Evolutionary conservation across 1,284 basidiomycete species (phyloP).

Genomic region (Cutaneotrichosporon dermatis): DNA sequence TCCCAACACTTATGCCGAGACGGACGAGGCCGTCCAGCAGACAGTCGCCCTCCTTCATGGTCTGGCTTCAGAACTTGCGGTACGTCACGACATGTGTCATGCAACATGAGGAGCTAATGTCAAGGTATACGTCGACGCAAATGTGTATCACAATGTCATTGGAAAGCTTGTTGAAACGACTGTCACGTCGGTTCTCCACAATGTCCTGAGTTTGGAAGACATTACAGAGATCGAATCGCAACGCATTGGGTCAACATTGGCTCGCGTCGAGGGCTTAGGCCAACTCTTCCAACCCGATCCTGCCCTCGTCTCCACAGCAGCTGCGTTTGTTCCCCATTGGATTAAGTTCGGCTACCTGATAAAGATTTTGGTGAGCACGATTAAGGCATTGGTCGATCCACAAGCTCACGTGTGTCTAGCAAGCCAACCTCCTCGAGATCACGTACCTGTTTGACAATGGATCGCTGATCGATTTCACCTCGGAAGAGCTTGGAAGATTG

Average conservation of each 20-base stretch:
- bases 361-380: slow-evolving; percentile 68
- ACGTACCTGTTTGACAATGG: slow-evolving; percentile 89
- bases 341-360: slow-evolving; percentile 89
- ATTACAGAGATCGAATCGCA: slow-evolving; percentile 89
- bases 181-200: slow-evolving; percentile 64
- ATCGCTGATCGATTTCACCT: slow-evolving; percentile 82
- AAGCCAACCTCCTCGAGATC: slow-evolving; percentile 83
- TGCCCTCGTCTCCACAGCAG: slow-evolving; percentile 30
- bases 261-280: slow-evolving; percentile 72
- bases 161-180: slow-evolving; percentile 72
- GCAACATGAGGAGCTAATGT: slow-evolving; percentile 3
- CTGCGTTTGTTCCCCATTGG: slow-evolving; percentile 77
- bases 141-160: slow-evolving; percentile 47
- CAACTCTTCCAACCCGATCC: slow-evolving; percentile 58
- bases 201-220: slow-evolving; percentile 74
- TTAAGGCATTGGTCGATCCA: too few relatives aligned
- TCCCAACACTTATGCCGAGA: slow-evolving; percentile 52
- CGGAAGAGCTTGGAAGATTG: slow-evolving; percentile 74
- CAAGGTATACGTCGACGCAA: slow-evolving; percentile 16
- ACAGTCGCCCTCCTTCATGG: slow-evolving; percentile 63
- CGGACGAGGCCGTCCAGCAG: neutral
- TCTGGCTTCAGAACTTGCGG: slow-evolving; percentile 68
- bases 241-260: slow-evolving; percentile 72
- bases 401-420: slow-evolving; percentile 1
- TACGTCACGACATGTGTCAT: slow-evolving; percentile 40